Evolutionary conservation across 257 asterid species (phyloP).

Genomic region (Ballota nigra): DNA sequence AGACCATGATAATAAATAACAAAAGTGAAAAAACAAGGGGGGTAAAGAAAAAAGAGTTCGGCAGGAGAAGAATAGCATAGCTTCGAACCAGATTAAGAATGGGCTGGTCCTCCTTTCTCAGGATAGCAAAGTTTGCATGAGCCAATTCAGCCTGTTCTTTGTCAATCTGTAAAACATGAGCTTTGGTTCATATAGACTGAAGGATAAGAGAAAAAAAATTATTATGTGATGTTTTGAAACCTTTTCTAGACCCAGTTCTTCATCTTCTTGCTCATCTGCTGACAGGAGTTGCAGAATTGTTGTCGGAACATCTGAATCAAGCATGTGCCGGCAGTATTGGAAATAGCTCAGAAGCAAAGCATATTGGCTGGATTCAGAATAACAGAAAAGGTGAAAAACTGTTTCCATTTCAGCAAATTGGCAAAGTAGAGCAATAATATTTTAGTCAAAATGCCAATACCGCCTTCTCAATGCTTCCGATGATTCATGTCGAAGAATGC

Average conservation of each 20-base stretch:
- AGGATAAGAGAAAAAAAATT: neutral
- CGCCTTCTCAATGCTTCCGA: conserved; percentile 96
- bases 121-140: conserved; percentile 64
- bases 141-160: conserved; percentile 89
- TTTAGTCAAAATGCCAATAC: conserved; percentile 38
- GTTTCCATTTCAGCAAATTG: conserved; percentile 16
- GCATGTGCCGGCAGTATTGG: conserved; percentile 92
- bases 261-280: conserved; percentile 72
- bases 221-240: conserved; percentile 37
- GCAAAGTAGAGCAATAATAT: conserved; percentile 1
- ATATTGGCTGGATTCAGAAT: conserved; percentile 70
- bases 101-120: conserved; percentile 79
- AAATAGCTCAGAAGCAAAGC: conserved; percentile 91
- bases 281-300: conserved; percentile 72
- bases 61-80: conserved; percentile 5
- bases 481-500: conserved; percentile 81
- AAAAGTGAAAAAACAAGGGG: neutral
- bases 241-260: conserved; percentile 77
- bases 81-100: conserved; percentile 81
- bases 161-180: conserved; percentile 54
- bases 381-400: conserved; percentile 27
- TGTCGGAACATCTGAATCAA: conserved; percentile 79
- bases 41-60: neutral
- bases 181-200: conserved; percentile 10
- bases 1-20: neutral